Conservation (phyloP, 495 filamentous ascomycete species). For the Neurospora sp. region DNA sequence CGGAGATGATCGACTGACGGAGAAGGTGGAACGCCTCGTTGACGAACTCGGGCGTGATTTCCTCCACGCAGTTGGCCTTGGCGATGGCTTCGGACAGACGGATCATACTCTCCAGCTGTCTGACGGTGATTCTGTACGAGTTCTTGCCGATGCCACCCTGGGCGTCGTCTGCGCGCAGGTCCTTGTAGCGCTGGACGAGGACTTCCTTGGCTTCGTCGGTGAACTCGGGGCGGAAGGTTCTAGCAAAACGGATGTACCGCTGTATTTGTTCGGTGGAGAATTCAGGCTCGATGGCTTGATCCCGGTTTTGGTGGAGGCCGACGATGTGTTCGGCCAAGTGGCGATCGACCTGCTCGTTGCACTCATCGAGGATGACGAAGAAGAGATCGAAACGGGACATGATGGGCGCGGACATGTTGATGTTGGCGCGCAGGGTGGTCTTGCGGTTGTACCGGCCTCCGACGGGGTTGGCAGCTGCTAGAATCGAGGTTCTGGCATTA, state of each 20-base stretch:
- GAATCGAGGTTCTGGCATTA: constrained; percentile 88
- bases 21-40: constrained; percentile 84
- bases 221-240: constrained; percentile 91
- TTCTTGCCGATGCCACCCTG: constrained; percentile 90
- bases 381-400: constrained; percentile 99
- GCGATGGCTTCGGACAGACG: constrained; percentile 91
- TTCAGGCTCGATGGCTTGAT: constrained; percentile 82
- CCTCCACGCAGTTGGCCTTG: constrained; percentile 92
- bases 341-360: constrained; percentile 82
- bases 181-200: constrained; percentile 91
- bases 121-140: constrained; percentile 91
- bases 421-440: constrained; percentile 81
- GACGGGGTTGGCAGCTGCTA: constrained; percentile 93
- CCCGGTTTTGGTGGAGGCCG: constrained; percentile 81
- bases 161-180: constrained; percentile 85
- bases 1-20: constrained; percentile 87
- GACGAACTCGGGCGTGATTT: constrained; percentile 76
- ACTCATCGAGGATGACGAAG: constrained; percentile 97
- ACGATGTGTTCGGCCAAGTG: constrained; percentile 92
- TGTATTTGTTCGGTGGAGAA: constrained; percentile 95
- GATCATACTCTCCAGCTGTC: constrained; percentile 92
- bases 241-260: constrained; percentile 92
- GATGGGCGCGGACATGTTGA: constrained; percentile 97
- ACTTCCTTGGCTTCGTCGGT: constrained; percentile 73
- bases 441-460: constrained; percentile 96